A percentile compares a stretch with the other conserved stretches of the same genome.
Conservation (phyloP, 805 yeast species). For the Saccharomycopsis sp. region DNA sequence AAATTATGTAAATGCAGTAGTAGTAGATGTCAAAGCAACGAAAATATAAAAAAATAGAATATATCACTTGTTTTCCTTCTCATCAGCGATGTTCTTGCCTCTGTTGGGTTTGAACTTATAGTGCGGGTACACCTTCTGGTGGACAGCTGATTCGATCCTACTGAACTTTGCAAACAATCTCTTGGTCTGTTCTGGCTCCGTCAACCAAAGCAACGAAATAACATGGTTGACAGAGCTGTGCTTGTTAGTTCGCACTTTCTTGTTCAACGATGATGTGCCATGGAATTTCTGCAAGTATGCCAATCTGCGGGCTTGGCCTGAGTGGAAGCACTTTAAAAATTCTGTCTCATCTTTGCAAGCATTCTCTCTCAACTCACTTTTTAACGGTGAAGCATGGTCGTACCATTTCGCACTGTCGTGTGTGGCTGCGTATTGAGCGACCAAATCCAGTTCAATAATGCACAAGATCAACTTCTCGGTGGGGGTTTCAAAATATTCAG, state of each 20-base stretch:
- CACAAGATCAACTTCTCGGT: neutral
- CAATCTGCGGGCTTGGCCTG: too few relatives aligned
- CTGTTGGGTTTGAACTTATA: slow-evolving; percentile 34
- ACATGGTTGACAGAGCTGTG: slow-evolving; percentile 36
- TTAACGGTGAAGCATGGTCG: neutral
- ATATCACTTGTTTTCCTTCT: too few relatives aligned
- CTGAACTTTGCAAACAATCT: slow-evolving; percentile 32
- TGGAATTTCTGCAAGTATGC: neutral
- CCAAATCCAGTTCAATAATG: neutral
- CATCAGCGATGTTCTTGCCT: too few relatives aligned
- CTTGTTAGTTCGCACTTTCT: slow-evolving; percentile 21
- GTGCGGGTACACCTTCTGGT: slow-evolving; percentile 33
- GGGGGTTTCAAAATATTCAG: neutral
- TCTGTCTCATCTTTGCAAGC: neutral
- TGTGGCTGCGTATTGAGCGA: neutral
- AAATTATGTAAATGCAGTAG: too few relatives aligned
- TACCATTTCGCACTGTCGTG: neutral
- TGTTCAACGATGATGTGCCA: too few relatives aligned
- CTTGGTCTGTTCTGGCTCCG: slow-evolving; percentile 32
- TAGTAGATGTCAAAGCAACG: too few relatives aligned
- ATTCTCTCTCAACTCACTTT: neutral
- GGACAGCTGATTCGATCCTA: slow-evolving; percentile 34
- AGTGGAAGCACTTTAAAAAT: too few relatives aligned
- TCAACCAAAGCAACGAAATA: slow-evolving; percentile 38
- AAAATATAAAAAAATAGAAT: too few relatives aligned